A percentile compares a stretch with the other conserved stretches of the same genome.
Conservation (phyloP, 1,284 basidiomycete species). For the Rhodotorula sp. region DNA sequence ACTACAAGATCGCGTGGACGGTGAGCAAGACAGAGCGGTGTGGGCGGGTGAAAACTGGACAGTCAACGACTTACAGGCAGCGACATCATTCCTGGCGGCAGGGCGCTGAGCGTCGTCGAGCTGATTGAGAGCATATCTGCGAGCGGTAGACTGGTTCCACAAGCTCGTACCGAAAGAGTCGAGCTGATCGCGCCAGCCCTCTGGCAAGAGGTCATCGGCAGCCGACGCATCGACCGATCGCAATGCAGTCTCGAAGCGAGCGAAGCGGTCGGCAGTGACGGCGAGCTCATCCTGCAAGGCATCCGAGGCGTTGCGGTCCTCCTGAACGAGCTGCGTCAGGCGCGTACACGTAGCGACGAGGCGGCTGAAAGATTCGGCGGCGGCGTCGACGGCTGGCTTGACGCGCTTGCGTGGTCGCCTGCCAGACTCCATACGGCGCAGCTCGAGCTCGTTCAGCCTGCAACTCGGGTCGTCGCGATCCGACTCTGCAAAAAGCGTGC, state of each 20-base stretch:
- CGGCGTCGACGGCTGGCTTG: background rate
- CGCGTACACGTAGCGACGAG: background rate
- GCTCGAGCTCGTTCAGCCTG: too few relatives aligned
- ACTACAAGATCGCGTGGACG: background rate
- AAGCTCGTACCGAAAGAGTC: conserved; percentile 10
- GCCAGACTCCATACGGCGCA: background rate
- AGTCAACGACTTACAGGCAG: conserved; percentile 1
- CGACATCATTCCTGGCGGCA: background rate
- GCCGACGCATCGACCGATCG: background rate
- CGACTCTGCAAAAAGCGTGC: too few relatives aligned
- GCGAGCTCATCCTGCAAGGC: background rate
- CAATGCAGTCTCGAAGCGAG: background rate
- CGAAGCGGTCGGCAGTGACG: background rate
- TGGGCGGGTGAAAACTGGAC: too few relatives aligned
- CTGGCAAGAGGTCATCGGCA: too few relatives aligned
- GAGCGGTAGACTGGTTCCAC: conserved; percentile 21
- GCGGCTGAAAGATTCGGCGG: background rate
- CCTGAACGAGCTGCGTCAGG: background rate
- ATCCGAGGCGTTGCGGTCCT: too few relatives aligned
- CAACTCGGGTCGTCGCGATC: too few relatives aligned
- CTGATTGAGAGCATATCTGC: background rate
- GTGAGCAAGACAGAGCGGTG: background rate
- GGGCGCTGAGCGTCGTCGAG: background rate
- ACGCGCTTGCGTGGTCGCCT: background rate
- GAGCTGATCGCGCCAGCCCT: conserved; percentile 15